Conservation (phyloP, 73 alveolate genomes). For the Paramecium octaurelia region DNA sequence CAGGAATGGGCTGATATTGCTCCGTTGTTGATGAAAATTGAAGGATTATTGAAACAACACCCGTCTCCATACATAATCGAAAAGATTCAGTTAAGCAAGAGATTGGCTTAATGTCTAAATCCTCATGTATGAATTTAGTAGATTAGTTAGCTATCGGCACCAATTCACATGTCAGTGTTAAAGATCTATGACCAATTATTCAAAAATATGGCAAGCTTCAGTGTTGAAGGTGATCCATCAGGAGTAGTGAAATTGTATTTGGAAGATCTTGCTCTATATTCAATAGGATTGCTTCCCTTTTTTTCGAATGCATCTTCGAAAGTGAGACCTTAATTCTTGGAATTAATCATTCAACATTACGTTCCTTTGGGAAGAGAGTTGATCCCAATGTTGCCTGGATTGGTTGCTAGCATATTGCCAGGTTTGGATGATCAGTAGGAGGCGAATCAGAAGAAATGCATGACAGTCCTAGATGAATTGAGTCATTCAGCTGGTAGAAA, state of each 20-base stretch:
- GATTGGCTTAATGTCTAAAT: constrained; percentile 64
- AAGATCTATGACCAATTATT: constrained; percentile 54
- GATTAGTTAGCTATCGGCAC: constrained; percentile 20
- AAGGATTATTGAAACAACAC: constrained; percentile 47
- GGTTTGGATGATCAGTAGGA: constrained; percentile 59
- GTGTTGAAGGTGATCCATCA: constrained; percentile 15
- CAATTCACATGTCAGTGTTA: constrained; percentile 40
- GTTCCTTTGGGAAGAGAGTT: constrained; percentile 60
- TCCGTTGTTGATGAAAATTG: constrained; percentile 50
- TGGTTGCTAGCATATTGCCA: constrained; percentile 56
- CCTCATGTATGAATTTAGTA: constrained; percentile 34
- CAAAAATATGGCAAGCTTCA: constrained; percentile 42
- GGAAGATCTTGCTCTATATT: constrained; percentile 53
- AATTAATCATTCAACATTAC: constrained; percentile 35
- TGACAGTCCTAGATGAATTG: constrained; percentile 19
- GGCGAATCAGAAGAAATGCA: constrained; percentile 1
- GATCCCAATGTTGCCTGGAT: constrained; percentile 59
- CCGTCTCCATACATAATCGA: constrained; percentile 60
- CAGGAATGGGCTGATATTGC: constrained; percentile 63
- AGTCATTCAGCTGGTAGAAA: constrained; percentile 50
- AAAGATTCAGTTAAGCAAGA: constrained; percentile 49
- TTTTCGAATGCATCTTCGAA: constrained; percentile 57
- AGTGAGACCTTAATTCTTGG: constrained; percentile 51
- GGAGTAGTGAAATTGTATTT: constrained; percentile 23
- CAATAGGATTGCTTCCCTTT: constrained; percentile 61